A percentile compares a stretch with the other conserved stretches of the same genome.
phyloP scores from a whole-genome alignment of 202 grass and related monocot genomes.

The Panicum virgatum region DNA sequence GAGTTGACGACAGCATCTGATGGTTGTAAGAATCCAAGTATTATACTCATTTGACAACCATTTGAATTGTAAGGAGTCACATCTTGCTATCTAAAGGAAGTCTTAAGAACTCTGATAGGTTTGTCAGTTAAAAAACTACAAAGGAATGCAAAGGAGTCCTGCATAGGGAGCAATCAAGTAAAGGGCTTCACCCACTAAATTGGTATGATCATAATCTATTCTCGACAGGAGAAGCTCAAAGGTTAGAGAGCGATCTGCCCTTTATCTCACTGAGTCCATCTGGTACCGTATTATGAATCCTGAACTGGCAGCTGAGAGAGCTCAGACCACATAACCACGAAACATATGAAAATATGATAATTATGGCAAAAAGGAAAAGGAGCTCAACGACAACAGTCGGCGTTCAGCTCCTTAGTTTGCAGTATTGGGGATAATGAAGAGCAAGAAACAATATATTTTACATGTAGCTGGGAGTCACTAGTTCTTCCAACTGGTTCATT shows the following conservation, averaged over 20 bases:
- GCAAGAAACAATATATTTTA: background rate
- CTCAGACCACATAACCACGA: background rate
- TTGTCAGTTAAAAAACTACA: background rate
- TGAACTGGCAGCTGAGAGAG: background rate
- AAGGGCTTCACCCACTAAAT: background rate
- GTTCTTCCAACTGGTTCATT: background rate
- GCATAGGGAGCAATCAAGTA: background rate
- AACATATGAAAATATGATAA: background rate
- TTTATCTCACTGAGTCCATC: background rate
- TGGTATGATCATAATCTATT: background rate
- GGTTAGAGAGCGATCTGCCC: background rate
- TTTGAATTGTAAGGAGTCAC: no score
- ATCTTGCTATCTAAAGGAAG: background rate
- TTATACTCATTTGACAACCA: no score
- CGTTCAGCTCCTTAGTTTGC: background rate
- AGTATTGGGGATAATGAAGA: background rate
- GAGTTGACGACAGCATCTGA: no score
- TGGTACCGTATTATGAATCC: background rate
- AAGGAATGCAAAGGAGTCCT: background rate
- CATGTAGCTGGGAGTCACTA: background rate
- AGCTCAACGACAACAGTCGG: background rate
- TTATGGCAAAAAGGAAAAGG: background rate
- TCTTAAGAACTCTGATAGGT: background rate
- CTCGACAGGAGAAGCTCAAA: background rate
- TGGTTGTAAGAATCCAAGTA: no score